A percentile compares a stretch with the other conserved stretches of the same genome.
These are phyloP conservation scores for Wickerhamomyces alni DNA, from an alignment of 805 yeast species.

Conservation along the genomic window DNA sequence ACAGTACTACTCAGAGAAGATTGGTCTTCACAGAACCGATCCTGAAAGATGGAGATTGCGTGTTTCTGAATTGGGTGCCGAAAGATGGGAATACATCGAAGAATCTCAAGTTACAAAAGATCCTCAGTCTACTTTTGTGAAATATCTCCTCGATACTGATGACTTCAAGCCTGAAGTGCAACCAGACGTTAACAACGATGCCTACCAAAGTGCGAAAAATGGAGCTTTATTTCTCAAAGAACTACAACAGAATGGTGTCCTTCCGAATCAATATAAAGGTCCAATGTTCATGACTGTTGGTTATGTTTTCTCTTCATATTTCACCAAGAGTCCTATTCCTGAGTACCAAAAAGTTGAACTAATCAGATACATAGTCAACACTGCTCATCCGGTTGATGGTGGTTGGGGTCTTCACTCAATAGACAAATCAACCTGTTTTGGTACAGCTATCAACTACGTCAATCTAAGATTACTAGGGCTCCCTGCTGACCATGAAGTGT, in stretches of 20 bases:
- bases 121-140: conserved; percentile 50
- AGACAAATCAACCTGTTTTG: conserved; percentile 93
- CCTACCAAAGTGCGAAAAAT: conserved; percentile 59
- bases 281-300: conserved; percentile 98
- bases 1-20: conserved; percentile 56
- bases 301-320: conserved; percentile 67
- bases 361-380: conserved; percentile 80
- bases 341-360: conserved; percentile 62
- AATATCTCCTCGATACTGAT: conserved; percentile 45
- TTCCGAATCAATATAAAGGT: conserved; percentile 92
- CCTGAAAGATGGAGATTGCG: conserved; percentile 66
- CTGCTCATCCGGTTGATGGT: conserved; percentile 97
- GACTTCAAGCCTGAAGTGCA: conserved; percentile 34
- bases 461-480: conserved; percentile 77
- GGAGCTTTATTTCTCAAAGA: conserved; percentile 65
- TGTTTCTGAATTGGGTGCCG: conserved; percentile 67
- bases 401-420: conserved; percentile 97
- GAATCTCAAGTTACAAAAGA: conserved; percentile 32
- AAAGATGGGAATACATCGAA: conserved; percentile 68
- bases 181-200: conserved; percentile 27
- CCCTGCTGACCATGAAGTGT: conserved; percentile 65
- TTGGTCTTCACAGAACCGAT: conserved; percentile 68
- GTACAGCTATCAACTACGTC: conserved; percentile 85
- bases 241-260: conserved; percentile 78
- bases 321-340: conserved; percentile 62